A percentile compares a stretch with the other conserved stretches of the same genome.
These are phyloP conservation scores for Aeschynomene evenia DNA, from an alignment of 306 rosid species.

Conservation along the genomic window DNA sequence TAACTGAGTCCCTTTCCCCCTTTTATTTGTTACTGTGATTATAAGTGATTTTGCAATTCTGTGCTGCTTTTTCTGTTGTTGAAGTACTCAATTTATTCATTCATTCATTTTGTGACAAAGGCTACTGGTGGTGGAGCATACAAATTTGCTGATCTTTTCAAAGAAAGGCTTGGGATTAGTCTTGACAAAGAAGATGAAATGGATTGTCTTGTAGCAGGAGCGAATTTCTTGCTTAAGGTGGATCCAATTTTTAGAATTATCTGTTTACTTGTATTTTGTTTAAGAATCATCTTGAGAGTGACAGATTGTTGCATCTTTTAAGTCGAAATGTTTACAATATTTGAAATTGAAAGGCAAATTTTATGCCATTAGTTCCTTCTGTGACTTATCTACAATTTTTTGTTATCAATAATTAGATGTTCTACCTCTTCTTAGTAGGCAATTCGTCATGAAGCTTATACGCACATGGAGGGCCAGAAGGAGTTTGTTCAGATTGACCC, in stretches of 20 bases:
- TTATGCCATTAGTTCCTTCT: neutral
- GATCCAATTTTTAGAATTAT: constrained; percentile 11
- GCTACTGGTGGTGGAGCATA: constrained; percentile 94
- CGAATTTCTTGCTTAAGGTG: constrained; percentile 91
- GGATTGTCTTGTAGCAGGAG: constrained; percentile 86
- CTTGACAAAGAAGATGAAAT: constrained; percentile 93
- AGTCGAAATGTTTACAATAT: constrained; percentile 5
- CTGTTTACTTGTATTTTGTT: constrained; percentile 3
- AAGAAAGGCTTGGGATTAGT: constrained; percentile 81
- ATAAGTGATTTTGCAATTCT: neutral
- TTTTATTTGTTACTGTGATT: neutral
- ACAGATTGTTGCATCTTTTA: neutral
- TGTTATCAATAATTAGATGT: constrained; percentile 25
- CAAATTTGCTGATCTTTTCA: constrained; percentile 83
- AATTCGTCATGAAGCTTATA: constrained; percentile 92
- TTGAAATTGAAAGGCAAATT: neutral
- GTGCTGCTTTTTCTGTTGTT: constrained; percentile 9
- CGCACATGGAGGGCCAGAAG: constrained; percentile 84
- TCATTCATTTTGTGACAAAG: constrained; percentile 43
- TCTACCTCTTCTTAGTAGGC: constrained; percentile 70
- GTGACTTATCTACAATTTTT: neutral
- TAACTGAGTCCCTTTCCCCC: neutral
- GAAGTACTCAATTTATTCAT: constrained; percentile 1
- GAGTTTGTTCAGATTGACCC: constrained; percentile 80
- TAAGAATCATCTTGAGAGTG: neutral